Evolutionary conservation across 2,329 filamentous ascomycete species (phyloP), one percentile per base, ranked within the genome.

Genomic region (Exophiala spinifera): DNA sequence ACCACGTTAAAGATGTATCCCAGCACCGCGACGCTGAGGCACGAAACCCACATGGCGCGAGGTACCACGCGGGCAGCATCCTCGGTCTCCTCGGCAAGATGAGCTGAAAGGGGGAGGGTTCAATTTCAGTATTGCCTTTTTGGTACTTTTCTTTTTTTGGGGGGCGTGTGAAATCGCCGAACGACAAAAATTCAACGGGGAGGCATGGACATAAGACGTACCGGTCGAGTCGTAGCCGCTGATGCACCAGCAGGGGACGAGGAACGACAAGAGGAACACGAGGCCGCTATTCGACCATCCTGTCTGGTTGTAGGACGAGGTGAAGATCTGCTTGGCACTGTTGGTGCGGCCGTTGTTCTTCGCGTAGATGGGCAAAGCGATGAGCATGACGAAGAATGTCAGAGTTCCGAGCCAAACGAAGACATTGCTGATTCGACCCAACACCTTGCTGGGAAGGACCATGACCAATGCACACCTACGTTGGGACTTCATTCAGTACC

Each of bases 1-100:
- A 49, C 46, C 8, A 49, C 34, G 33, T 49, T 49, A 34, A 49
- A 49, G 15, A 49, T 49, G 15, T 37, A 49, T 31, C 46, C 46
- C 19, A 49, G 20, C 17, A 49, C 46, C 3, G 46, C 46, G 3
- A 49, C 46, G 6, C 15, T 36, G 33, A 36, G 31, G 15, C 28
- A 37, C 2, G 46, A 49, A n/a, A 49, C 39, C 46, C 46, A 49
- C 46, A 49, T 49, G n/a, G 46, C 46, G 3, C 34, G 46, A 49
- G 46, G 46, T 36, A 49, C 46, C 3, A 36, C 46, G 15, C 11
- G n/a, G 10, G 46, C 17, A 5, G 46, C 46, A 21, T 49, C 39
- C 8, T 40, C 36, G 25, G 46, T 49, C 25, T 49, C 46, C n/a
- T 49, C 46, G 25, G 28, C 36, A 15, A 49, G 36, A 40, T 49